These are phyloP conservation scores for Chlorella sp. DNA, from an alignment of 139 green algal genomes.

Conservation along the genomic window DNA sequence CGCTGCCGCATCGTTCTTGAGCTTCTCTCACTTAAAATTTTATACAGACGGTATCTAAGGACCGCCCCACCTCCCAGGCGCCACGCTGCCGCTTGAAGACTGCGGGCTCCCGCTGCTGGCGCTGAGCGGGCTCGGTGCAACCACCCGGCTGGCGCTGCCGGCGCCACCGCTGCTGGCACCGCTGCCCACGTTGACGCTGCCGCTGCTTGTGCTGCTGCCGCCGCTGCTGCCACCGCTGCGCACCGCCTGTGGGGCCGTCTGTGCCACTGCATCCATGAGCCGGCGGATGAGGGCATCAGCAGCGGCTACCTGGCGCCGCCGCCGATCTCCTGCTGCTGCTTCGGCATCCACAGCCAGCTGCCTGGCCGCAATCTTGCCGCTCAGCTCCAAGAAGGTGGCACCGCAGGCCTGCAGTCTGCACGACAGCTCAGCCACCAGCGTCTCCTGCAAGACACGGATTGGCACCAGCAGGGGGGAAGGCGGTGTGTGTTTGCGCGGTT, in stretches of 20 bases:
- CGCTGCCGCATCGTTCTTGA: background rate
- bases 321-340: background rate
- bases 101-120: conserved; percentile 9
- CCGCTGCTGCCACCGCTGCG: background rate
- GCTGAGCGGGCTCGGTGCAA: background rate
- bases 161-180: background rate
- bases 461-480: background rate
- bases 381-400: background rate
- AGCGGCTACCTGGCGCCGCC: background rate
- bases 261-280: conserved; percentile 5
- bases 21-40: no score
- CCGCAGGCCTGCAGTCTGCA: background rate
- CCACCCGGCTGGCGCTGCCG: background rate
- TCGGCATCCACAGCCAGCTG: conserved; percentile 8
- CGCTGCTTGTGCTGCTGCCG: background rate
- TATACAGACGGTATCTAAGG: background rate
- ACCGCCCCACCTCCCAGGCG: background rate
- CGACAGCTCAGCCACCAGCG: conserved; percentile 17
- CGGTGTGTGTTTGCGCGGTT: background rate
- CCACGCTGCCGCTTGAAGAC: conserved; percentile 19
- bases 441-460: background rate
- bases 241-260: background rate
- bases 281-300: conserved; percentile 8
- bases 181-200: background rate
- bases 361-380: background rate